Evolutionary conservation across 2,329 filamentous ascomycete genomes (phyloP).

Genomic region (Ophiocordyceps robertsii): DNA sequence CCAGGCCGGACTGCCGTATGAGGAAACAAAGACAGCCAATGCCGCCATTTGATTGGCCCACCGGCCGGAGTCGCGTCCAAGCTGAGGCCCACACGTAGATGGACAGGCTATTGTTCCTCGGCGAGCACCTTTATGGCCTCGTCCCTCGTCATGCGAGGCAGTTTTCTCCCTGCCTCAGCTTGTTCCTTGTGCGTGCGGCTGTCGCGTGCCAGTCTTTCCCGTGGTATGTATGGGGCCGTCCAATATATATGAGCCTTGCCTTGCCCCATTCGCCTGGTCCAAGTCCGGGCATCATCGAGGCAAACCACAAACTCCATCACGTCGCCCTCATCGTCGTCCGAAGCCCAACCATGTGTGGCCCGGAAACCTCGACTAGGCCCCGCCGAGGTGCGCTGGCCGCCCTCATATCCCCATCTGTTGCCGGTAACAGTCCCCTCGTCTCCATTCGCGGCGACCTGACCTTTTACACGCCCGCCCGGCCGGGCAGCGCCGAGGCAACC

Average conservation of each 20-base stretch:
- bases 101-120: not conserved
- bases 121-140: not conserved
- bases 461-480: slow-evolving; percentile 28
- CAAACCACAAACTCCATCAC: no score
- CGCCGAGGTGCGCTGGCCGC: slow-evolving; percentile 32
- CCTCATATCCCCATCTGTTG: slow-evolving; percentile 17
- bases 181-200: no score
- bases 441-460: slow-evolving; percentile 22
- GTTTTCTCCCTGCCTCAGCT: not conserved
- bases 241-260: not conserved
- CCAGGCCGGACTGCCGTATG: not conserved
- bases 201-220: no score
- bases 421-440: not conserved
- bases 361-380: slow-evolving; percentile 24
- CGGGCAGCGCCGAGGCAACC: slow-evolving; percentile 23
- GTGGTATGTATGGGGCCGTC: not conserved
- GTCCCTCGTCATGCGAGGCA: not conserved
- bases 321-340: not conserved
- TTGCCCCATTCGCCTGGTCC: not conserved
- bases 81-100: not conserved
- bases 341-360: slow-evolving; percentile 28
- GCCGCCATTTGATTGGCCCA: not conserved
- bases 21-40: not conserved
- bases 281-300: no score
- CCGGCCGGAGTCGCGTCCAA: not conserved